Conservation (phyloP, 2,329 filamentous ascomycete genomes). For the Penicillium sp. region DNA sequence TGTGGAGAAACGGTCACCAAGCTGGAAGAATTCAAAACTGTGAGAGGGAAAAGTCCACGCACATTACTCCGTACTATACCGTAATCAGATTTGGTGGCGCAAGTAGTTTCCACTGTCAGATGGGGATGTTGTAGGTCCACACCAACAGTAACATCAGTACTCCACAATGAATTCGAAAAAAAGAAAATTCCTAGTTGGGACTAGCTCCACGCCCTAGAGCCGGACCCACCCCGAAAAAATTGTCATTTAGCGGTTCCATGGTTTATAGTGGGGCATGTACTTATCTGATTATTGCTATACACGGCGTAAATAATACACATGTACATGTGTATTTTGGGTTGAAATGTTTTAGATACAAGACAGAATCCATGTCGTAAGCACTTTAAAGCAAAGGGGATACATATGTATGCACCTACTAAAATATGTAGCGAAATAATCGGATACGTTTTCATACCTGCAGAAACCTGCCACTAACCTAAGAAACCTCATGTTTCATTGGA, state of each 20-base stretch:
- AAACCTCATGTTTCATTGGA: neutral
- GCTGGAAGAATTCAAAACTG: constrained; percentile 49
- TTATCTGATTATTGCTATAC: constrained; percentile 5
- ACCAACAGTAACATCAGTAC: too few relatives aligned
- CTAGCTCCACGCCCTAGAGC: too few relatives aligned
- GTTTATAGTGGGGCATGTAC: neutral
- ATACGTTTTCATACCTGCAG: neutral
- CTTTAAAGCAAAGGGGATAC: neutral
- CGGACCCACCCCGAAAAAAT: too few relatives aligned
- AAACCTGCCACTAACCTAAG: neutral
- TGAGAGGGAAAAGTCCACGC: constrained; percentile 9
- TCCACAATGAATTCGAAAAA: too few relatives aligned
- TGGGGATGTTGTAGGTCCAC: neutral
- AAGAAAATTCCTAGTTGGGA: too few relatives aligned
- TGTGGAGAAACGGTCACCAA: constrained; percentile 67
- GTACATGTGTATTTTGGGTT: too few relatives aligned
- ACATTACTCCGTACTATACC: neutral
- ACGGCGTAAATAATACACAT: neutral
- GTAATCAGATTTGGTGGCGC: constrained; percentile 6
- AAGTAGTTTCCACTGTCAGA: neutral
- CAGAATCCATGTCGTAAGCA: neutral
- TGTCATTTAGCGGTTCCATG: neutral
- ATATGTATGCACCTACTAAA: neutral
- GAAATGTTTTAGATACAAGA: neutral
- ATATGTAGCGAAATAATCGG: neutral